These are phyloP conservation scores for Physcomitrellopsis africana DNA, from an alignment of 225 moss, liverwort and hornwort genomes.

Conservation along the genomic window DNA sequence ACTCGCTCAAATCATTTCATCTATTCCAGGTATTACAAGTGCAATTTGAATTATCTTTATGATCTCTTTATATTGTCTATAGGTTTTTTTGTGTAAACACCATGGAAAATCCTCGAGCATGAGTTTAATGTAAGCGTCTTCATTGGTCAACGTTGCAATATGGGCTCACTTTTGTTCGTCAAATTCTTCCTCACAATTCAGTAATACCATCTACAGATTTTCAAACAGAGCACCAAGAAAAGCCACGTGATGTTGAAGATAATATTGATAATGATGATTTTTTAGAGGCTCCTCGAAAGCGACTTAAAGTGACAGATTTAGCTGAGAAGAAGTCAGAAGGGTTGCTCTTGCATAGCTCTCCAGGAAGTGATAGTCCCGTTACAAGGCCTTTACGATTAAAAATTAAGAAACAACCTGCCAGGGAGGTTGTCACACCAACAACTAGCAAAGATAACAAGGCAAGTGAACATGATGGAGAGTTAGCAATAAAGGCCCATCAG, in stretches of 20 bases:
- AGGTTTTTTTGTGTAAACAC: background rate
- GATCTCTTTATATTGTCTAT: background rate
- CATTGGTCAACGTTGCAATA: conserved; percentile 7
- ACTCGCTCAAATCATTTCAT: conserved; percentile 17
- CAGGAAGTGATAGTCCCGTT: conserved; percentile 25
- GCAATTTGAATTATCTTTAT: background rate
- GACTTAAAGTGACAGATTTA: conserved; percentile 57
- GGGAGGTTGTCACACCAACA: conserved; percentile 23
- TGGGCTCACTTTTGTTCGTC: conserved; percentile 3
- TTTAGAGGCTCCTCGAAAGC: conserved; percentile 49
- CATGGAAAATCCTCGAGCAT: conserved; percentile 20
- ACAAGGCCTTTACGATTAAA: conserved; percentile 47
- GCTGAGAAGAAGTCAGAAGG: conserved; percentile 39
- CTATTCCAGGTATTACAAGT: conserved; percentile 29
- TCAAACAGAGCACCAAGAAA: conserved; percentile 42
- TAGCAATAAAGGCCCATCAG: conserved; percentile 38
- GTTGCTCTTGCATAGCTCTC: conserved; percentile 14
- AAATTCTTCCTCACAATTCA: background rate
- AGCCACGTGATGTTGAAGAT: conserved; percentile 37
- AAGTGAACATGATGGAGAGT: conserved; percentile 37
- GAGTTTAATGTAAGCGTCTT: background rate
- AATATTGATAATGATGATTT: conserved; percentile 49
- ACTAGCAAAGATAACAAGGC: conserved; percentile 40
- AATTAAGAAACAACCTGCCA: conserved; percentile 50
- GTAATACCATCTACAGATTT: conserved; percentile 25